Base-by-base conservation (phyloP, 257 asterid species). In the Penstemon eatonii region DNA sequence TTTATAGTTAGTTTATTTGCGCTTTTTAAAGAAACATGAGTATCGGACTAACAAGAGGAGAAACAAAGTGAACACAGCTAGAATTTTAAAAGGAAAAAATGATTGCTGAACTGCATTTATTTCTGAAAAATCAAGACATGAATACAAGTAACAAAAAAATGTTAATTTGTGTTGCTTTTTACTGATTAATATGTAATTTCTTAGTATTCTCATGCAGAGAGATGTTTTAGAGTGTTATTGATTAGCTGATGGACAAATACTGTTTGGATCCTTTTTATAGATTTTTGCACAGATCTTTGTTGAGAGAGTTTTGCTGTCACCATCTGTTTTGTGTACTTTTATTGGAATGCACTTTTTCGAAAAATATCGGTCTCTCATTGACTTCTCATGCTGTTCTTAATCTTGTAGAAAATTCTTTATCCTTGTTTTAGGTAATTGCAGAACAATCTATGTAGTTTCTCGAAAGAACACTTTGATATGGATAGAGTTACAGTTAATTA, bases 61-160 rank as follows among this genome's bases (percentile, higher is more conserved):
- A 55, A 11, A n/a, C 9, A 7, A 50, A 58, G 50, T 4, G 8
- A 10, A n/a, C 52, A 46, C 45, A 6, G 38, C 60, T 4, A 42
- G 45, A 6, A 49, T 53, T 25, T 61, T 45, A 6, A 61, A 68
- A 13, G 5, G 37, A 68, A 61, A 13, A 25, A 60, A 4, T 60
- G 52, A 37, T 25, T 41, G 10, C 53, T 61, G 61, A 42, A 52
- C 56, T 61, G 53, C 42, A 60, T 25, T 56, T 40, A 19, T 59
- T 5, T 51, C 56, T 53, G 25, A 63, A 55, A 67, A 11, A 67
- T 11, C 64, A 67, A 56, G 15, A 25, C 8, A 44, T 69, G 60
- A 65, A 47, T 52, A 2, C 9, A 3, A 5, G 57, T 58, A 47
- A 67, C 19, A 25, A 56, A 54, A 13, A 8, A 57, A 50, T 68